Conservation (phyloP, 768 basidiomycete genomes). For the Dioszegia aurantiaca region DNA sequence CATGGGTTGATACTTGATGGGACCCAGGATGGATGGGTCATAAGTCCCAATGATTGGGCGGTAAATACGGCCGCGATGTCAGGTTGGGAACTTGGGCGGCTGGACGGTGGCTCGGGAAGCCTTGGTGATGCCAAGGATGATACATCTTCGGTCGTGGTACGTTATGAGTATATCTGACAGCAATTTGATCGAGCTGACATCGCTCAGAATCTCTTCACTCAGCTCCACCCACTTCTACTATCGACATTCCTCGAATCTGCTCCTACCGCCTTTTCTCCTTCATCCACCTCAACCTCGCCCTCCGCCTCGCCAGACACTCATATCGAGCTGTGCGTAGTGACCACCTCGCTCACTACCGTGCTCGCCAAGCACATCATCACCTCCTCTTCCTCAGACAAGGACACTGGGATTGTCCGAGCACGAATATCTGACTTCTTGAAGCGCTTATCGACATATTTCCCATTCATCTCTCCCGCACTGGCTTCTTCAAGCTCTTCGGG, state of each 20-base stretch:
- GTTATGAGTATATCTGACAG: background rate
- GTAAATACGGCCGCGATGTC: conserved; percentile 10
- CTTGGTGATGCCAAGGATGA: conserved; percentile 6
- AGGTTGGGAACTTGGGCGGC: conserved; percentile 35
- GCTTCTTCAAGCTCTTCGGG: conserved; percentile 15
- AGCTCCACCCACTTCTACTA: conserved; percentile 73
- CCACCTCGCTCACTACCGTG: conserved; percentile 31
- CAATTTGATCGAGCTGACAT: background rate
- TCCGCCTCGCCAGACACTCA: conserved; percentile 24
- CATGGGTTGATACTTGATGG: conserved; percentile 3
- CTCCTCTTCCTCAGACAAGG: background rate
- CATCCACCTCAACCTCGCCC: conserved; percentile 13
- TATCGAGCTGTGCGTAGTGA: conserved; percentile 39
- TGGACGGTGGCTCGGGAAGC: conserved; percentile 11
- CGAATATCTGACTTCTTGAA: conserved; percentile 57
- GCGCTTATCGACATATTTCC: conserved; percentile 81
- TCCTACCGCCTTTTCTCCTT: conserved; percentile 73
- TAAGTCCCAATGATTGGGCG: conserved; percentile 9
- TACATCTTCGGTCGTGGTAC: conserved; percentile 1
- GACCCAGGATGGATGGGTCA: conserved; percentile 21
- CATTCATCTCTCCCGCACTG: conserved; percentile 56
- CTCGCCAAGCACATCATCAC: conserved; percentile 37
- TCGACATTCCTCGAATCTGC: conserved; percentile 85
- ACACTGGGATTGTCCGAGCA: conserved; percentile 26
- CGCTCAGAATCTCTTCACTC: conserved; percentile 59